These are phyloP conservation scores for Murraya paniculata DNA, from an alignment of 345 rosid species.

Conservation along the genomic window DNA sequence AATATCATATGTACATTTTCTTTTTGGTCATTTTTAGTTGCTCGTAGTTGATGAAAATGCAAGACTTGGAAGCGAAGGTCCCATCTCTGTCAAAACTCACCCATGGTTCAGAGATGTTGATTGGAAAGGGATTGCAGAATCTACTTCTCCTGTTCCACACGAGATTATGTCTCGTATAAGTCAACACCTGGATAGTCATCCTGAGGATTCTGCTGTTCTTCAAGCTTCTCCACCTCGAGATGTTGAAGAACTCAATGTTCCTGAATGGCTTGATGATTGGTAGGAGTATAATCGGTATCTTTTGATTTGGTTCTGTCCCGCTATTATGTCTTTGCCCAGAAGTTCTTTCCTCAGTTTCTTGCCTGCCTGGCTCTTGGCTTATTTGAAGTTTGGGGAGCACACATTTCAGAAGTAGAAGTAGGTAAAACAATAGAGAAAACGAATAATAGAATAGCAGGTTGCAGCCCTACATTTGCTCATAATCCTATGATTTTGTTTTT, in stretches of 20 bases:
- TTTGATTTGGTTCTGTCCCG: neutral
- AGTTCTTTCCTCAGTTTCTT: neutral
- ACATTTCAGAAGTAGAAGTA: neutral
- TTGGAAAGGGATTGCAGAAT: conserved; percentile 56
- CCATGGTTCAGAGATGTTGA: conserved; percentile 69
- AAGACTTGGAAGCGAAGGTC: conserved; percentile 70
- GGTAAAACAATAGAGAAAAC: neutral
- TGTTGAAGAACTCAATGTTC: conserved; percentile 39
- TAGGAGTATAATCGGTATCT: conserved; percentile 27
- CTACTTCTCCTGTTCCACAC: conserved; percentile 51
- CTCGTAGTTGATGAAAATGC: conserved; percentile 68
- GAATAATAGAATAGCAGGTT: conserved; percentile 14
- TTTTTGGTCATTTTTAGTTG: conserved; percentile 40
- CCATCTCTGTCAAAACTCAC: conserved; percentile 57
- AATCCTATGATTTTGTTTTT: neutral
- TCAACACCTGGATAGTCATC: conserved; percentile 44
- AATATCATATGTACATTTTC: neutral
- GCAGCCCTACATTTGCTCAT: conserved; percentile 13
- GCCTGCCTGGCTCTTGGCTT: conserved; percentile 12
- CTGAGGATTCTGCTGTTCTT: conserved; percentile 31
- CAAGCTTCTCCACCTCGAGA: conserved; percentile 40
- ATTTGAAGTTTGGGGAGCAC: neutral
- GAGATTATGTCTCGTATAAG: conserved; percentile 53
- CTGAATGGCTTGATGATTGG: conserved; percentile 88
- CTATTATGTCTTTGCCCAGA: neutral